Evolutionary conservation across 2,329 filamentous ascomycete species (phyloP).

Genomic region (Cyphellophora europaea): DNA sequence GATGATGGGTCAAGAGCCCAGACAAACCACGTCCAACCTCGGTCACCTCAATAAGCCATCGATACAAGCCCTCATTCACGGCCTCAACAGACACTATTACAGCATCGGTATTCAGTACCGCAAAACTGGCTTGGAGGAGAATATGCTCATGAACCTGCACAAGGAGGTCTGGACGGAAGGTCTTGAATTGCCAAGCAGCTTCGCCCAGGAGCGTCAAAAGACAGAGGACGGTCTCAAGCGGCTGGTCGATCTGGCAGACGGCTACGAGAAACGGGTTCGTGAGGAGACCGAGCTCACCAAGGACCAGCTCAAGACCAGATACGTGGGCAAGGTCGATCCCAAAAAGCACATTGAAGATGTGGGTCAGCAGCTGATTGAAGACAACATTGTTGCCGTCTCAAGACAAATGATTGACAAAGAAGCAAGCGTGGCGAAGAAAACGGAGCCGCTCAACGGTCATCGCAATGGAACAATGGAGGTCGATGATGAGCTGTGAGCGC

Average conservation of each 20-base stretch:
- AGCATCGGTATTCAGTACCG: slow-evolving; percentile 97
- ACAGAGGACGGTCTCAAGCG: slow-evolving; percentile 85
- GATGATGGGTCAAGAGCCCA: slow-evolving; percentile 95
- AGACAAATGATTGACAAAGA: slow-evolving; percentile 99
- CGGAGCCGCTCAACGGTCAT: slow-evolving; percentile 36
- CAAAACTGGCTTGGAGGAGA: slow-evolving; percentile 95
- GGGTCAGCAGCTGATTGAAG: slow-evolving; percentile 92
- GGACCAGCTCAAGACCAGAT: slow-evolving; percentile 96
- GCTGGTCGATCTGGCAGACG: slow-evolving; percentile 81
- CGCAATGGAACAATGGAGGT: slow-evolving; percentile 55
- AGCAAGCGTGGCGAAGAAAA: slow-evolving; percentile 75
- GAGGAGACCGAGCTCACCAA: slow-evolving; percentile 96
- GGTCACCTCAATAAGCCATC: slow-evolving; percentile 98
- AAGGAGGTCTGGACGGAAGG: slow-evolving; percentile 99
- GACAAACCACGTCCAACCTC: slow-evolving; percentile 94
- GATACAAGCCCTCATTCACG: slow-evolving; percentile 98
- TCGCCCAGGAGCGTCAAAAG: slow-evolving; percentile 69
- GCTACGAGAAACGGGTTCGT: slow-evolving; percentile 97
- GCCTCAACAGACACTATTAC: slow-evolving; percentile 97
- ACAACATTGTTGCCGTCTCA: slow-evolving; percentile 98
- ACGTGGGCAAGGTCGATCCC: slow-evolving; percentile 96
- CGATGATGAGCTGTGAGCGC: slow-evolving; percentile 49
- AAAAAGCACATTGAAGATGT: slow-evolving; percentile 99
- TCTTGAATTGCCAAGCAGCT: slow-evolving; percentile 94
- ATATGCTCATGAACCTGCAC: slow-evolving; percentile 99